A percentile compares a stretch with the other conserved stretches of the same genome.
These are phyloP conservation scores for Dillenia suffruticosa DNA, from an alignment of 164 flowering plant genomes.

Conservation along the genomic window DNA sequence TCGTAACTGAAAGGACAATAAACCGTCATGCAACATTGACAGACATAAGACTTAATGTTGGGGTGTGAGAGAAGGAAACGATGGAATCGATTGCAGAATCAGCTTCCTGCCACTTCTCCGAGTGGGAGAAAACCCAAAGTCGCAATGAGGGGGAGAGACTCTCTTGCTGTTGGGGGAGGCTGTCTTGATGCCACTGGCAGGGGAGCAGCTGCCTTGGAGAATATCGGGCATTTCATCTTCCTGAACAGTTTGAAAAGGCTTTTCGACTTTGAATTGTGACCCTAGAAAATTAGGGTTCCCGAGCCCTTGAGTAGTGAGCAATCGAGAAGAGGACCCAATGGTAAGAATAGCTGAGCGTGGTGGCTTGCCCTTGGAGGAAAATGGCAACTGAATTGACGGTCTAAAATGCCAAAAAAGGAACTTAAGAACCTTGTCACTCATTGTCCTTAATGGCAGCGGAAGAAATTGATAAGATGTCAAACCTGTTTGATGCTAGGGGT, in stretches of 20 bases:
- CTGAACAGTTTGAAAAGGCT: slow-evolving; percentile 27
- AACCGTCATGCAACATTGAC: slow-evolving; percentile 10
- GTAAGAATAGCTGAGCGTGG: slow-evolving; percentile 42
- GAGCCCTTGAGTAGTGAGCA: slow-evolving; percentile 15
- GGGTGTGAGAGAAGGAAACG: slow-evolving; percentile 75
- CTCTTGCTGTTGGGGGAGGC: slow-evolving; percentile 88
- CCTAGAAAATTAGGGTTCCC: slow-evolving; percentile 34
- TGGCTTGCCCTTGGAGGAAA: slow-evolving; percentile 51
- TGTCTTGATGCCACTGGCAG: slow-evolving; percentile 46
- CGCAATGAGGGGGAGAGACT: slow-evolving; percentile 72
- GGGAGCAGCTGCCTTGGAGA: slow-evolving; percentile 44
- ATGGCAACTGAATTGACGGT: slow-evolving; percentile 38
- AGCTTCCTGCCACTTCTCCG: slow-evolving; percentile 64
- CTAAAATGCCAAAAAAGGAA: slow-evolving; percentile 25
- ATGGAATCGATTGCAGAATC: slow-evolving; percentile 77
- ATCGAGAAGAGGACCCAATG: slow-evolving; percentile 33
- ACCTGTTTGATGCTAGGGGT: slow-evolving; percentile 46
- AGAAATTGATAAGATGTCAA: neutral
- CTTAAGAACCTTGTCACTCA: neutral
- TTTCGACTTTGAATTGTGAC: slow-evolving; percentile 44
- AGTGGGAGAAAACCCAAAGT: slow-evolving; percentile 37
- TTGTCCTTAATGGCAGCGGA: neutral
- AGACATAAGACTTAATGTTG: slow-evolving; percentile 14
- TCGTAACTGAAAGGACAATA: slow-evolving; percentile 5
- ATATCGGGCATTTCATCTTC: slow-evolving; percentile 78